Conservation (phyloP, 2,329 filamentous ascomycete genomes). For the Venturia effusa region DNA sequence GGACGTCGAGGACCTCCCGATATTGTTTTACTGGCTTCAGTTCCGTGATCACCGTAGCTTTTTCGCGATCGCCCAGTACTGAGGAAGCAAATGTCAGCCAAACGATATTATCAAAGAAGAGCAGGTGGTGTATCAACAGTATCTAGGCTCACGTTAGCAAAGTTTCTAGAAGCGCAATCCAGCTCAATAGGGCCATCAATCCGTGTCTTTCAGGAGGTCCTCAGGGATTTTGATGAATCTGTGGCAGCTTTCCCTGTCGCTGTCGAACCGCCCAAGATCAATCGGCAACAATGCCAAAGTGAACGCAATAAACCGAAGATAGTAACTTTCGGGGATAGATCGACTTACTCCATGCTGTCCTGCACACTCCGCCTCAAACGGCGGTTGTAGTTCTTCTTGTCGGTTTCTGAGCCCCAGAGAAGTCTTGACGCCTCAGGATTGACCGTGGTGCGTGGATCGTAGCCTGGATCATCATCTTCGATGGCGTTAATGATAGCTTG, state of each 20-base stretch:
- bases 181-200: background rate
- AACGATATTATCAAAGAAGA: no score
- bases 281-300: background rate
- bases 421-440: constrained; percentile 77
- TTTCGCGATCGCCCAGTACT: background rate
- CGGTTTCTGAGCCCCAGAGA: constrained; percentile 71
- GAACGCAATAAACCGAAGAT: background rate
- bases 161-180: background rate
- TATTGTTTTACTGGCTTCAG: background rate
- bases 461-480: constrained; percentile 80
- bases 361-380: constrained; percentile 67
- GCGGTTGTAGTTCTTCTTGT: constrained; percentile 77
- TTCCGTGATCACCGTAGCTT: background rate
- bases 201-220: no score
- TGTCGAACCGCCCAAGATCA: background rate
- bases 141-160: background rate
- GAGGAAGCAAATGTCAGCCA: background rate
- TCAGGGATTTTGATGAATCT: background rate
- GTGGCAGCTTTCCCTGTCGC: background rate
- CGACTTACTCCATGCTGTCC: constrained; percentile 36
- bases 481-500: constrained; percentile 70
- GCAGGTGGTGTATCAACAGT: background rate
- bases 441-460: constrained; percentile 81
- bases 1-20: background rate
- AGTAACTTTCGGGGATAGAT: background rate